These are phyloP conservation scores for Jamesozyma piceae DNA, from an alignment of 805 yeast species.

Conservation along the genomic window DNA sequence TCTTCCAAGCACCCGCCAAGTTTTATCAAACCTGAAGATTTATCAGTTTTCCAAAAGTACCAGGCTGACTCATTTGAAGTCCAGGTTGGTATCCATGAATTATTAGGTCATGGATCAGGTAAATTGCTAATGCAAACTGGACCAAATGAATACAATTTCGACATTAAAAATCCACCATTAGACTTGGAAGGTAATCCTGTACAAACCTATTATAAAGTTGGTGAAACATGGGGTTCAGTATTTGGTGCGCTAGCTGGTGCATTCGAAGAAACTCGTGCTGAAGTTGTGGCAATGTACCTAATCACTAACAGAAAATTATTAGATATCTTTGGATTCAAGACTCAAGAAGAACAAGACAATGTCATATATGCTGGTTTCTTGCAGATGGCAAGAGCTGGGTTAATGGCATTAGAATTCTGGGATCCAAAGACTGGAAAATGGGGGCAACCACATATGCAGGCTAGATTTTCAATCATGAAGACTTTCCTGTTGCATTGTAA, in stretches of 20 bases:
- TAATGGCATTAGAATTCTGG: constrained; percentile 76
- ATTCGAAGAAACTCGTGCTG: constrained; percentile 90
- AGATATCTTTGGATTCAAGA: constrained; percentile 60
- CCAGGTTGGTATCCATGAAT: constrained; percentile 88
- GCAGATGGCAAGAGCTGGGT: constrained; percentile 83
- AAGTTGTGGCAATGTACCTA: constrained; percentile 75
- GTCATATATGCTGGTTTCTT: constrained; percentile 60
- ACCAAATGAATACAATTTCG: constrained; percentile 64
- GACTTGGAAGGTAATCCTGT: constrained; percentile 55
- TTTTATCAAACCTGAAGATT: constrained; percentile 47
- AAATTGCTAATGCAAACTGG: constrained; percentile 56
- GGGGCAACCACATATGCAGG: constrained; percentile 96
- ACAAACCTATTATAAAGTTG: constrained; percentile 60
- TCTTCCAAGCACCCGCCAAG: constrained; percentile 50
- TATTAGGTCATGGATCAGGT: constrained; percentile 88
- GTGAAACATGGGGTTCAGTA: constrained; percentile 85
- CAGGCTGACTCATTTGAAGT: constrained; percentile 81
- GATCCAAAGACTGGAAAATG: constrained; percentile 73
- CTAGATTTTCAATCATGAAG: constrained; percentile 77
- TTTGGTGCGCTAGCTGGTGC: constrained; percentile 80
- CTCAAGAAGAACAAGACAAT: constrained; percentile 49
- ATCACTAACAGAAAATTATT: constrained; percentile 59
- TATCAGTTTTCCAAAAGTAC: constrained; percentile 55
- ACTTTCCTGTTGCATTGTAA: constrained; percentile 50
- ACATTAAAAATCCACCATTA: constrained; percentile 49